phyloP scores from a whole-genome alignment of 768 basidiomycete species.

The Russula vinacea region DNA sequence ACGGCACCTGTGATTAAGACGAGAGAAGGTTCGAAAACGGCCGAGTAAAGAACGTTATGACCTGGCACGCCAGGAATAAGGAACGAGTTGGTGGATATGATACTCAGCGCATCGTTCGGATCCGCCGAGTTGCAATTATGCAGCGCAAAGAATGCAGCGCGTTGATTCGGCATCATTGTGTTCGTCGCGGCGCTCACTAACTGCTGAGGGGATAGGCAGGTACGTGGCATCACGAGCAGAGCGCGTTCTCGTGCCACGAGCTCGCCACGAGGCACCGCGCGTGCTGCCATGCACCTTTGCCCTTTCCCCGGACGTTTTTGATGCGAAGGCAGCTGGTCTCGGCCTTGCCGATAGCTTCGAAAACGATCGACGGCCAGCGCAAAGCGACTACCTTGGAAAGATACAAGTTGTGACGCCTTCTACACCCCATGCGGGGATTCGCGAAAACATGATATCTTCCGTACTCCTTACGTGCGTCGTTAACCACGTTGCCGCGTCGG shows the following conservation, averaged over 20 bases:
- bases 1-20: slow-evolving; percentile 30
- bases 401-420: slow-evolving; percentile 12
- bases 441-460: background rate
- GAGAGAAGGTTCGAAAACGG: slow-evolving; percentile 31
- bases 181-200: background rate
- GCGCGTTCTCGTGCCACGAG: slow-evolving; percentile 41
- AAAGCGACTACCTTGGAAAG: background rate
- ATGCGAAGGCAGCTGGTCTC: slow-evolving; percentile 11
- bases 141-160: slow-evolving; percentile 1
- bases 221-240: slow-evolving; percentile 33
- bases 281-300: slow-evolving; percentile 38
- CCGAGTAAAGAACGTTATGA: slow-evolving; percentile 30
- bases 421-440: slow-evolving; percentile 3
- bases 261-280: slow-evolving; percentile 35
- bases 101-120: background rate
- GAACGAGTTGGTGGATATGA: slow-evolving; percentile 16
- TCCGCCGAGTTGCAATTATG: slow-evolving; percentile 1
- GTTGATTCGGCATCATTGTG: background rate
- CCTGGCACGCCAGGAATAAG: slow-evolving; percentile 13
- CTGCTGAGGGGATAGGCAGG: background rate
- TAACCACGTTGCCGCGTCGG: slow-evolving; percentile 1
- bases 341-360: background rate
- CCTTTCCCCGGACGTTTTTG: slow-evolving; percentile 27
- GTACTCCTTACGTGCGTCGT: background rate
- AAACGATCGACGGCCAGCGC: background rate